These are phyloP conservation scores for Salvia sclarea DNA, from an alignment of 305 asterid genomes.

Conservation along the genomic window DNA sequence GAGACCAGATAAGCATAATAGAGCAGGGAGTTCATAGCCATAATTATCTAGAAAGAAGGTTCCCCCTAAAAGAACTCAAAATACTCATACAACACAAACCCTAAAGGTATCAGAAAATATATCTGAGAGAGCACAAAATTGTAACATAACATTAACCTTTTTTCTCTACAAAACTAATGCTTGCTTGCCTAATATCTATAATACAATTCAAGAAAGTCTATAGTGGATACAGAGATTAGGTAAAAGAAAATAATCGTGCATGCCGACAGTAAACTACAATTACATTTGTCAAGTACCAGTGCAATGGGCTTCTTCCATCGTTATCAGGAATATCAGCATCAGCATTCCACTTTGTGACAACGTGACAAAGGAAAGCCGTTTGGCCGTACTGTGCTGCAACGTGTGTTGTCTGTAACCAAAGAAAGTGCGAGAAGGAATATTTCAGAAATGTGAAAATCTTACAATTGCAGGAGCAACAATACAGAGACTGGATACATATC, in stretches of 20 bases:
- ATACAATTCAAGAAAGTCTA: slow-evolving; percentile 8
- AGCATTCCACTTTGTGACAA: slow-evolving; percentile 94
- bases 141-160: not conserved
- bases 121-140: slow-evolving; percentile 14
- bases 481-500: not conserved
- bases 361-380: slow-evolving; percentile 82
- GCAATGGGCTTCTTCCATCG: slow-evolving; percentile 97
- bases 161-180: slow-evolving; percentile 11
- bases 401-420: slow-evolving; percentile 70
- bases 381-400: slow-evolving; percentile 99
- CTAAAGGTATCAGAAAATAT: too few relatives aligned
- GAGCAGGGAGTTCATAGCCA: slow-evolving; percentile 1
- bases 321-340: slow-evolving; percentile 95
- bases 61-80: slow-evolving; percentile 5
- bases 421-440: slow-evolving; percentile 25
- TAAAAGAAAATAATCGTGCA: not conserved
- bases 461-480: slow-evolving; percentile 1
- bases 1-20: not conserved
- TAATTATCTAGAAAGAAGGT: not conserved
- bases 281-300: slow-evolving; percentile 82
- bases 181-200: slow-evolving; percentile 2
- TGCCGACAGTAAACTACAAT: slow-evolving; percentile 37
- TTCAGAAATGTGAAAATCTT: slow-evolving; percentile 28
- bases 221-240: not conserved
- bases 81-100: slow-evolving; percentile 16